Conservation (phyloP, 805 yeast species). For the Yamadazyma takamatsuzukensis region DNA sequence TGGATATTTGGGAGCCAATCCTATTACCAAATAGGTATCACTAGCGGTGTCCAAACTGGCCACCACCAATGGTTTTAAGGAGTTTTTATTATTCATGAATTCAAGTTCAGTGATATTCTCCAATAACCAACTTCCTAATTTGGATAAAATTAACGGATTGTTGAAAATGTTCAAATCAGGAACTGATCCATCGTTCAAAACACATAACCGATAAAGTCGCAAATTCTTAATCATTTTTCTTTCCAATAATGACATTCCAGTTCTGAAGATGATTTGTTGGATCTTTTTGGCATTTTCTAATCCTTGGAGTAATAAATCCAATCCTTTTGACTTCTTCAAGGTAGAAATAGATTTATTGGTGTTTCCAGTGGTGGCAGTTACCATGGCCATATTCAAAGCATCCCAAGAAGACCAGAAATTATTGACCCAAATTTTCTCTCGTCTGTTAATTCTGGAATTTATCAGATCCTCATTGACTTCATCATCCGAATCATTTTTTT, state of each 20-base stretch:
- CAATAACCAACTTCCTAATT: conserved; percentile 86
- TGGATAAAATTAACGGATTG: conserved; percentile 81
- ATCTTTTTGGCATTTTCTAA: conserved; percentile 77
- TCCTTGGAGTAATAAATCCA: conserved; percentile 62
- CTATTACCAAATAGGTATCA: conserved; percentile 82
- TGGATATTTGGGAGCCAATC: conserved; percentile 81
- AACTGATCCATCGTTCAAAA: conserved; percentile 71
- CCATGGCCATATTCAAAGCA: conserved; percentile 36
- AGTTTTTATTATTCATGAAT: conserved; percentile 32
- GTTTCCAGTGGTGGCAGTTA: conserved; percentile 9
- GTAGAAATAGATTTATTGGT: conserved; percentile 8
- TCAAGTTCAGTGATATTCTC: conserved; percentile 86
- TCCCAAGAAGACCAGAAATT: conserved; percentile 67
- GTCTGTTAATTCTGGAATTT: conserved; percentile 29
- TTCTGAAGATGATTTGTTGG: conserved; percentile 78
- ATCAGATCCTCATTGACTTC: conserved; percentile 16
- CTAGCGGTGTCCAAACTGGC: conserved; percentile 74
- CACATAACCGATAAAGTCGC: conserved; percentile 78
- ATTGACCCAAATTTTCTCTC: conserved; percentile 67
- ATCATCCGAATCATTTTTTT: conserved; percentile 16
- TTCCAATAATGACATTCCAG: conserved; percentile 88
- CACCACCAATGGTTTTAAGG: conserved; percentile 73
- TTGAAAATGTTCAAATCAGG: conserved; percentile 74
- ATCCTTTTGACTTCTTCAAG: conserved; percentile 35
- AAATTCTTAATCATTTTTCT: conserved; percentile 75